A percentile compares a stretch with the other conserved stretches of the same genome.
Evolutionary conservation across 371 early-diverging fungal species (phyloP).

Genomic region (Dinochytrium kinnereticum): DNA sequence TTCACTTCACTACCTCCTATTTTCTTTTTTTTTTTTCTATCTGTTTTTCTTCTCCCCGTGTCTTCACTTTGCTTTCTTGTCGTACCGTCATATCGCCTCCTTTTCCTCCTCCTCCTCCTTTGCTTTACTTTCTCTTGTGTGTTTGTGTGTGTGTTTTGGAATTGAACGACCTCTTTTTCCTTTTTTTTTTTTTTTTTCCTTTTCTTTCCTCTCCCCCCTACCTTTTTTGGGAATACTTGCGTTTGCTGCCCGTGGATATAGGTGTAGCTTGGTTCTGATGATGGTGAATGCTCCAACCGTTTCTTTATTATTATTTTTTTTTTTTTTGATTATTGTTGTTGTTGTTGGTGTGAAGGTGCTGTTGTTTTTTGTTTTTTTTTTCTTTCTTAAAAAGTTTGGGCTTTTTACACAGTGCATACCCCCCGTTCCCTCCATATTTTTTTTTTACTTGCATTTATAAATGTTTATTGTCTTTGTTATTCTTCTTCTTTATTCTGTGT

Average conservation of each 20-base stretch:
- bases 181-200: neutral
- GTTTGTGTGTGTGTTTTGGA: neutral
- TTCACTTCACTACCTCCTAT: too few species aligned
- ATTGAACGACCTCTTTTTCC: neutral
- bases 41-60: too few species aligned
- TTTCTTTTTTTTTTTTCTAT: neutral
- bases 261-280: neutral
- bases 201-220: neutral
- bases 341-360: neutral
- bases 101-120: neutral
- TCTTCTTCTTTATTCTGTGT: too few species aligned
- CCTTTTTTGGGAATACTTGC: neutral
- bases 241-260: too few species aligned
- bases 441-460: too few species aligned
- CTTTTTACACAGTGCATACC: too few species aligned
- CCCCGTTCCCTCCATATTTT: too few species aligned
- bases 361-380: neutral
- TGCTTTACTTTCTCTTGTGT: too few species aligned
- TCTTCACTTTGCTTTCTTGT: too few species aligned
- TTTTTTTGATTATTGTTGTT: neutral
- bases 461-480: too few species aligned
- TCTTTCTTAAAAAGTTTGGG: neutral
- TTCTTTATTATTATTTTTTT: neutral
- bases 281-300: neutral
- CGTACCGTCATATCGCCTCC: too few species aligned